Conservation (phyloP, 345 rosid species). For the Microthlaspi erraticum region DNA sequence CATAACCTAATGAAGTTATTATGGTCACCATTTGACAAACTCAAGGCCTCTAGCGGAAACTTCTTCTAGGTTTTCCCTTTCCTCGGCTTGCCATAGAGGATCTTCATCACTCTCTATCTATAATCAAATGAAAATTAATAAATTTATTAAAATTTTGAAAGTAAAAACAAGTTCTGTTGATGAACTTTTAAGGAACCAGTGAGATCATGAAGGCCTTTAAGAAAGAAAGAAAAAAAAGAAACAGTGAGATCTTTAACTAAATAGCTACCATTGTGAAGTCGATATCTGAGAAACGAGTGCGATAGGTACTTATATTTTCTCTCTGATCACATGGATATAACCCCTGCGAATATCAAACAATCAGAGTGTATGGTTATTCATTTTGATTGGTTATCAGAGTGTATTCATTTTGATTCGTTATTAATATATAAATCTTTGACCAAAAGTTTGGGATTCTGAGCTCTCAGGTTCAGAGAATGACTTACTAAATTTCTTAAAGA, state of each 20-base stretch:
- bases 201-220: too few species aligned
- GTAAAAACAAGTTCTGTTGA: background rate
- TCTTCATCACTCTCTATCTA: constrained; percentile 83
- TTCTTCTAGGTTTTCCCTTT: constrained; percentile 57
- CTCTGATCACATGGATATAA: constrained; percentile 75
- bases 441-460: background rate
- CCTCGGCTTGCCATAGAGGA: constrained; percentile 55
- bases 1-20: constrained; percentile 37
- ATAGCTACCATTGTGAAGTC: constrained; percentile 68
- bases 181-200: background rate
- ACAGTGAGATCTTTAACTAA: too few species aligned
- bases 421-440: background rate
- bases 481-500: background rate
- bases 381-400: background rate
- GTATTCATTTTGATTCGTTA: too few species aligned
- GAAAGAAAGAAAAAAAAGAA: too few species aligned
- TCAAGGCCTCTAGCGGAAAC: constrained; percentile 63
- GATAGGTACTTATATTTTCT: constrained; percentile 50
- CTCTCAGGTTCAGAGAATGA: background rate
- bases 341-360: constrained; percentile 53
- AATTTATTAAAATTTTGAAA: background rate
- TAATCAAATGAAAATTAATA: background rate
- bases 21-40: constrained; percentile 60
- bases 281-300: constrained; percentile 55
- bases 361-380: background rate